phyloP scores from a whole-genome alignment of 306 rosid species.

The Cicer judaicum region DNA sequence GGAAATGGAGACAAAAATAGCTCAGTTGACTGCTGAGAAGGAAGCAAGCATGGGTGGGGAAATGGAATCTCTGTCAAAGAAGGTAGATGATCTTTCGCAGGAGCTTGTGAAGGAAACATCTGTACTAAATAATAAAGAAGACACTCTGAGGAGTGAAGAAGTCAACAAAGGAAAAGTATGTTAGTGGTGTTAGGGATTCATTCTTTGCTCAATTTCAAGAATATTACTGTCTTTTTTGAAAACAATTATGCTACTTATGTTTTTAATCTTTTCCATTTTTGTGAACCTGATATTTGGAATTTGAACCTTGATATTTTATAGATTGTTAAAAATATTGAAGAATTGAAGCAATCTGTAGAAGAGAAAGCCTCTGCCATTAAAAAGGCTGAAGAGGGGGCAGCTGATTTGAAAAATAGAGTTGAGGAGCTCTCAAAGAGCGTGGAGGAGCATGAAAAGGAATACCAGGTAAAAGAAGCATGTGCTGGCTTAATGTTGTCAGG shows the following conservation, averaged over 20 bases:
- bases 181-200: slow-evolving; percentile 34
- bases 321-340: slow-evolving; percentile 78
- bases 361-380: slow-evolving; percentile 73
- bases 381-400: slow-evolving; percentile 89
- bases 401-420: slow-evolving; percentile 75
- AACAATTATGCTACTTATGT: slow-evolving; percentile 14
- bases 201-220: slow-evolving; percentile 23
- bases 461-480: slow-evolving; percentile 65
- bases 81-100: slow-evolving; percentile 74
- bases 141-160: slow-evolving; percentile 75
- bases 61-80: slow-evolving; percentile 76
- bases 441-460: slow-evolving; percentile 80
- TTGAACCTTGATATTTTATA: slow-evolving; percentile 48
- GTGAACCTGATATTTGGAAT: slow-evolving; percentile 39
- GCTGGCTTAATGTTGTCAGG: slow-evolving; percentile 10
- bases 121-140: slow-evolving; percentile 73
- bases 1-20: slow-evolving; percentile 77
- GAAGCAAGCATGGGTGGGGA: slow-evolving; percentile 95
- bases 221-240: neutral
- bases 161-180: slow-evolving; percentile 74
- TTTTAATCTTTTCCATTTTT: slow-evolving; percentile 28
- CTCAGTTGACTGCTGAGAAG: slow-evolving; percentile 74
- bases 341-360: slow-evolving; percentile 73
- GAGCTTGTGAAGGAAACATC: slow-evolving; percentile 83
- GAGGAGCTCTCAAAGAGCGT: slow-evolving; percentile 72